phyloP scores from a whole-genome alignment of 352 stramenopile species.

The Thraustochytrium sp. region DNA sequence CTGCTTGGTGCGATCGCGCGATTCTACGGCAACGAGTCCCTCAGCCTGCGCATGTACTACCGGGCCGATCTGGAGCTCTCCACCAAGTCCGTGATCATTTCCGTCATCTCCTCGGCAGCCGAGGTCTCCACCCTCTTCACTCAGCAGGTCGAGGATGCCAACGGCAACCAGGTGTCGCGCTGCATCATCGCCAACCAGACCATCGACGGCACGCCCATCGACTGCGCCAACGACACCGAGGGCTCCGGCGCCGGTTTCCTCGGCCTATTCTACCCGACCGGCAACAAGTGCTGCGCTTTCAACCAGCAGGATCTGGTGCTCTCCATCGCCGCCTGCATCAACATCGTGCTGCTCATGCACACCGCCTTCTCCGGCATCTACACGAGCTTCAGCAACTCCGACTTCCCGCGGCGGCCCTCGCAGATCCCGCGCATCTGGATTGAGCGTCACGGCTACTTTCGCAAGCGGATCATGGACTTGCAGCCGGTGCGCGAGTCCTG shows the following conservation, averaged over 20 bases:
- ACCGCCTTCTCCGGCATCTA: not conserved
- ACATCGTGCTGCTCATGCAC: not conserved
- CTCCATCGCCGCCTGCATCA: not conserved
- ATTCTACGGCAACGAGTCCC: not conserved
- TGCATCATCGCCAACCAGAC: too few species aligned
- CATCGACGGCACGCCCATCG: too few species aligned
- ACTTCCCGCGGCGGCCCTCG: not conserved
- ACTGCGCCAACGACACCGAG: too few species aligned
- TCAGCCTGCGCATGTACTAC: not conserved
- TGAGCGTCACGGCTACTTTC: not conserved
- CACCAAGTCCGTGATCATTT: not conserved
- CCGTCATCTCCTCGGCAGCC: not conserved
- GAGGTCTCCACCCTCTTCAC: not conserved
- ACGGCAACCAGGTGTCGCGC: not conserved
- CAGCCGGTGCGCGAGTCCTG: not conserved
- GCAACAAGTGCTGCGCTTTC: too few species aligned
- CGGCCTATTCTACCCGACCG: too few species aligned
- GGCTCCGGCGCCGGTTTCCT: too few species aligned
- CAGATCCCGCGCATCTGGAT: not conserved
- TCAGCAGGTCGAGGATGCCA: not conserved
- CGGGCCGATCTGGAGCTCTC: not conserved
- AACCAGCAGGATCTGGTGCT: not conserved
- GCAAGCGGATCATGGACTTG: not conserved
- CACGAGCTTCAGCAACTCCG: not conserved
- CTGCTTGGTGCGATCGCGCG: not conserved